A percentile compares a stretch with the other conserved stretches of the same genome.
phyloP scores from a whole-genome alignment of 805 yeast species.

The Pichia gijzeniarum region DNA sequence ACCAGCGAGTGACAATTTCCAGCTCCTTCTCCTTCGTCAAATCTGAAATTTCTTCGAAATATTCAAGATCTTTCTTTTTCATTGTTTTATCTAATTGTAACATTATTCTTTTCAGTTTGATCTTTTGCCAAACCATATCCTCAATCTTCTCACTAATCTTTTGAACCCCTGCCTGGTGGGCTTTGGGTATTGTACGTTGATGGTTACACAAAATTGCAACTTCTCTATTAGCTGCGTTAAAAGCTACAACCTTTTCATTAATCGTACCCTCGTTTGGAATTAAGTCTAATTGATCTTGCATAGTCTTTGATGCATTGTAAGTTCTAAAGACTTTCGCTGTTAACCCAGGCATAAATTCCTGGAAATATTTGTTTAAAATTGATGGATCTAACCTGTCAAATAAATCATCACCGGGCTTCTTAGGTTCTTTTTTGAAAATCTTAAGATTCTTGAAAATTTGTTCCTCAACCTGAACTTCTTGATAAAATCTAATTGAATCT shows the following conservation, averaged over 20 bases:
- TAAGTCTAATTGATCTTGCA: constrained; percentile 88
- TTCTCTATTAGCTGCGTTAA: constrained; percentile 91
- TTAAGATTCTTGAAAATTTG: constrained; percentile 87
- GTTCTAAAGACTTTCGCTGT: constrained; percentile 98
- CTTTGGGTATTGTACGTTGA: constrained; percentile 86
- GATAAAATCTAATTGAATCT: constrained; percentile 86
- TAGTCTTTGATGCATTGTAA: constrained; percentile 90
- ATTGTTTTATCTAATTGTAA: constrained; percentile 51
- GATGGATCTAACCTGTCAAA: constrained; percentile 88
- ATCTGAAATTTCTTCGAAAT: constrained; percentile 63
- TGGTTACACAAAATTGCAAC: constrained; percentile 96
- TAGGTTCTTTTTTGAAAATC: constrained; percentile 84
- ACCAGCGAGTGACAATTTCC: constrained; percentile 49
- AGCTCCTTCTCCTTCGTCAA: constrained; percentile 58
- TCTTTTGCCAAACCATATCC: constrained; percentile 81
- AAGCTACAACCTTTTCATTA: constrained; percentile 78
- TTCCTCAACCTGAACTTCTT: constrained; percentile 86
- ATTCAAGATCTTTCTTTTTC: constrained; percentile 45
- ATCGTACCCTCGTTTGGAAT: constrained; percentile 84
- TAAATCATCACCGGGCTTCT: constrained; percentile 84
- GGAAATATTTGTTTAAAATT: constrained; percentile 77
- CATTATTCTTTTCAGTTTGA: constrained; percentile 65
- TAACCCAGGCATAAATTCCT: constrained; percentile 83
- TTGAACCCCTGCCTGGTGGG: constrained; percentile 74
- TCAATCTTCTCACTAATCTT: constrained; percentile 70